A percentile compares a stretch with the other conserved stretches of the same genome.
Conservation (phyloP, 1,284 basidiomycete species). For the Malassezia obtusa region DNA sequence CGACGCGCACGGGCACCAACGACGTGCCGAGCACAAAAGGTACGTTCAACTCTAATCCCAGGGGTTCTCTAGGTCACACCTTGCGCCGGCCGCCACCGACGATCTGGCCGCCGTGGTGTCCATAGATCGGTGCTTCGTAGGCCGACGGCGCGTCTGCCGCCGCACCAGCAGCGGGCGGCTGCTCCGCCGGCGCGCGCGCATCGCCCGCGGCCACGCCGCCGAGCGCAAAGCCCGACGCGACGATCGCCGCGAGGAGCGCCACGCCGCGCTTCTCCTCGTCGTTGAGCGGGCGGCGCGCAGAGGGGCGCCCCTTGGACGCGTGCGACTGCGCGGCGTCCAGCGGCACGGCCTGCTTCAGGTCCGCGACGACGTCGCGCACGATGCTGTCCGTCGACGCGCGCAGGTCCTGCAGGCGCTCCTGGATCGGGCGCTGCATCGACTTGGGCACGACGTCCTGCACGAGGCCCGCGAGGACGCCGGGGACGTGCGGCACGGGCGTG, state of each 20-base stretch:
- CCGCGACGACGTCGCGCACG: not conserved
- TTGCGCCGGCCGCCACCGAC: slow-evolving; percentile 16
- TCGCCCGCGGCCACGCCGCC: slow-evolving; percentile 33
- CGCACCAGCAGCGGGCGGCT: not conserved
- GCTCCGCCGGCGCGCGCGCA: not conserved
- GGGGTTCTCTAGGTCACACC: slow-evolving; percentile 11
- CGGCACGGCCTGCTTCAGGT: slow-evolving; percentile 7
- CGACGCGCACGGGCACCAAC: slow-evolving; percentile 73
- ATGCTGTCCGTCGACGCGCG: not conserved
- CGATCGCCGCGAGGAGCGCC: slow-evolving; percentile 55
- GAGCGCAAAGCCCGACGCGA: slow-evolving; percentile 55
- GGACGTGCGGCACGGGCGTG: not conserved
- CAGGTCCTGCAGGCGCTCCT: not conserved
- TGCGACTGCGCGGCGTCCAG: slow-evolving; percentile 7
- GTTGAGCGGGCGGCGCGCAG: slow-evolving; percentile 51
- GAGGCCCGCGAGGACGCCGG: not conserved
- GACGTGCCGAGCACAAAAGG: slow-evolving; percentile 98
- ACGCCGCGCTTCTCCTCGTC: slow-evolving; percentile 55
- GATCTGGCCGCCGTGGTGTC: slow-evolving; percentile 12
- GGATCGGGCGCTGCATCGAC: slow-evolving; percentile 8
- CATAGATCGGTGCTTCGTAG: slow-evolving; percentile 11
- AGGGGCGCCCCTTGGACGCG: slow-evolving; percentile 15
- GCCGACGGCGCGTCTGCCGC: not conserved
- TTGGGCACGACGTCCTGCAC: not conserved
- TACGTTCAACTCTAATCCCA: slow-evolving; percentile 1